A percentile compares a stretch with the other conserved stretches of the same genome.
phyloP scores from a whole-genome alignment of 768 basidiomycete genomes.

The Trametes meyenii region DNA sequence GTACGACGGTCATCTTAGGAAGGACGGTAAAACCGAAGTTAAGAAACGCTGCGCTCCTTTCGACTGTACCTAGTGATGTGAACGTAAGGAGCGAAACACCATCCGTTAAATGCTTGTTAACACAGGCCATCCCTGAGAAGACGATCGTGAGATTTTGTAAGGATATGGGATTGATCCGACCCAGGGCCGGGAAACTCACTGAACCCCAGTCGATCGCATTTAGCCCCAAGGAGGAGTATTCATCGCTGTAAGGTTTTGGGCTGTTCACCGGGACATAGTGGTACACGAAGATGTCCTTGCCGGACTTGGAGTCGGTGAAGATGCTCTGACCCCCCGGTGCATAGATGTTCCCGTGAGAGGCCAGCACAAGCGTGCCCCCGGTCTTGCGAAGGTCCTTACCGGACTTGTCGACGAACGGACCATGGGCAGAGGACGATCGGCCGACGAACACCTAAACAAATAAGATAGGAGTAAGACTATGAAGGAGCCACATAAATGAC shows the following conservation, averaged over 20 bases:
- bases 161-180: neutral
- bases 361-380: slow-evolving; percentile 32
- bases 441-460: slow-evolving; percentile 27
- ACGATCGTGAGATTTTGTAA: neutral
- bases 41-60: too few relatives aligned
- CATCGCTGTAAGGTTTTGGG: slow-evolving; percentile 19
- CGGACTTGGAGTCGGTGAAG: slow-evolving; percentile 19
- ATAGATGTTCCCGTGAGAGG: slow-evolving; percentile 34
- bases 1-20: too few relatives aligned
- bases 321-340: slow-evolving; percentile 32
- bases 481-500: neutral
- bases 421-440: slow-evolving; percentile 24
- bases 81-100: neutral
- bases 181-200: slow-evolving; percentile 11
- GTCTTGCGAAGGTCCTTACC: slow-evolving; percentile 22
- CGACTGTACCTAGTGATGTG: neutral
- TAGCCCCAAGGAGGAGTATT: slow-evolving; percentile 15
- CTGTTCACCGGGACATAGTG: slow-evolving; percentile 26
- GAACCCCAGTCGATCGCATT: slow-evolving; percentile 26
- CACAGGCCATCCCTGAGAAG: slow-evolving; percentile 21
- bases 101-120: slow-evolving; percentile 11
- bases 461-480: neutral
- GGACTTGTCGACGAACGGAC: slow-evolving; percentile 26
- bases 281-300: slow-evolving; percentile 23
- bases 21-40: too few relatives aligned